Conservation (phyloP, 805 yeast genomes). For the Barnettozyma siamensis region DNA sequence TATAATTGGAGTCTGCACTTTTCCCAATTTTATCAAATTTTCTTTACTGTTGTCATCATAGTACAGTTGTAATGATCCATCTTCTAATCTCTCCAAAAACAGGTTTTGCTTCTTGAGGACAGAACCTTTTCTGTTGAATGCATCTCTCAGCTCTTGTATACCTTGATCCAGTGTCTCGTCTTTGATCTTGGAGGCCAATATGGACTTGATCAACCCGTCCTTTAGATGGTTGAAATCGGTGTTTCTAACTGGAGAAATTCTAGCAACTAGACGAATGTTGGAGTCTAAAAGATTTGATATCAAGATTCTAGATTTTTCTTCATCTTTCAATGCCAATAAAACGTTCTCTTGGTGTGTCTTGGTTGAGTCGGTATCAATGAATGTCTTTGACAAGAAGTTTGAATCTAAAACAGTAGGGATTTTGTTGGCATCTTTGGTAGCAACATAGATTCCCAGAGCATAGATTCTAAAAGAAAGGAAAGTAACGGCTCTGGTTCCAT, state of each 20-base stretch:
- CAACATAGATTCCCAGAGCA: slow-evolving; percentile 77
- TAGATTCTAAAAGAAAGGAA: slow-evolving; percentile 80
- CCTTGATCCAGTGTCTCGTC: slow-evolving; percentile 52
- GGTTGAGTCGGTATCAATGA: slow-evolving; percentile 29
- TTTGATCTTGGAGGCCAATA: slow-evolving; percentile 55
- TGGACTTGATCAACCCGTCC: slow-evolving; percentile 83
- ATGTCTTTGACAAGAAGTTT: slow-evolving; percentile 31
- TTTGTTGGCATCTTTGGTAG: slow-evolving; percentile 46
- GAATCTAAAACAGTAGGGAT: slow-evolving; percentile 39
- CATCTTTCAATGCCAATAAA: slow-evolving; percentile 42
- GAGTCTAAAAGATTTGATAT: slow-evolving; percentile 52
- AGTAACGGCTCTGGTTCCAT: slow-evolving; percentile 80
- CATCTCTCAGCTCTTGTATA: slow-evolving; percentile 55
- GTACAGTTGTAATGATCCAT: slow-evolving; percentile 42
- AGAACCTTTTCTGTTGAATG: slow-evolving; percentile 59
- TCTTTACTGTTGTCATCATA: slow-evolving; percentile 38
- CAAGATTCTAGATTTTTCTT: slow-evolving; percentile 44
- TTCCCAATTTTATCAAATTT: slow-evolving; percentile 42
- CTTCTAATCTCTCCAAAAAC: slow-evolving; percentile 45
- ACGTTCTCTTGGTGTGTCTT: slow-evolving; percentile 37
- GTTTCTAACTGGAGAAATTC: slow-evolving; percentile 82
- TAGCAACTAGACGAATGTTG: slow-evolving; percentile 57
- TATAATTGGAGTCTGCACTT: slow-evolving; percentile 53
- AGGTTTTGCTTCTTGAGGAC: slow-evolving; percentile 72
- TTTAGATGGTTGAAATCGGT: slow-evolving; percentile 87